These are phyloP conservation scores for Sphaerulina populicola DNA, from an alignment of 2,329 filamentous ascomycete species.

Conservation along the genomic window DNA sequence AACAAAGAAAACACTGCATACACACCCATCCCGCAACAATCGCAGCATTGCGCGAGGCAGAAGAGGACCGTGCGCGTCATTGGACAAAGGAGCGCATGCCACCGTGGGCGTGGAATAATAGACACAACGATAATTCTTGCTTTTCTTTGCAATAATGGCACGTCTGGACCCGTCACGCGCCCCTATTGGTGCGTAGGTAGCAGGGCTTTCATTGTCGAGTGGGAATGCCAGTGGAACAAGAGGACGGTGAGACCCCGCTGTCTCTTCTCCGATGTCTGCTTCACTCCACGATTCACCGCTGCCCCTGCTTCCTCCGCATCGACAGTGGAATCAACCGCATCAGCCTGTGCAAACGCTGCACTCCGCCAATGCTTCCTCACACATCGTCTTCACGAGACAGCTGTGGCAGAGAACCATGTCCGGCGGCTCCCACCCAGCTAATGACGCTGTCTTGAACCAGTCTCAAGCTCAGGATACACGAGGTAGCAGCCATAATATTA, in stretches of 20 bases:
- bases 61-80: slow-evolving; percentile 26
- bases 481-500: slow-evolving; percentile 19
- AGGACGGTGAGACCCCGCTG: slow-evolving; percentile 27
- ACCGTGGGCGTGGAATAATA: slow-evolving; percentile 29
- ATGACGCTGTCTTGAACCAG: slow-evolving; percentile 28
- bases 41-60: slow-evolving; percentile 23
- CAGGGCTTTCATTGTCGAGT: slow-evolving; percentile 28
- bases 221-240: slow-evolving; percentile 30
- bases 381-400: slow-evolving; percentile 33
- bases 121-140: slow-evolving; percentile 27
- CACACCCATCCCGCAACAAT: slow-evolving; percentile 29
- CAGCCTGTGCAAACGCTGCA: slow-evolving; percentile 23
- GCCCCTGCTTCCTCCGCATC: slow-evolving; percentile 14
- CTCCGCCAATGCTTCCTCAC: slow-evolving; percentile 24
- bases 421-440: slow-evolving; percentile 22
- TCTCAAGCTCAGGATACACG: slow-evolving; percentile 26
- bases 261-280: slow-evolving; percentile 28
- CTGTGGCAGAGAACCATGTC: slow-evolving; percentile 34
- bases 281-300: slow-evolving; percentile 20
- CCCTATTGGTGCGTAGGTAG: slow-evolving; percentile 25
- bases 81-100: slow-evolving; percentile 31
- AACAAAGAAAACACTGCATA: slow-evolving; percentile 30
- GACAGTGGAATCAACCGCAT: slow-evolving; percentile 13
- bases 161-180: slow-evolving; percentile 25
- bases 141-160: slow-evolving; percentile 26